Base-by-base conservation (phyloP, 352 stramenopile species). In the Phytophthora syringae region DNA sequence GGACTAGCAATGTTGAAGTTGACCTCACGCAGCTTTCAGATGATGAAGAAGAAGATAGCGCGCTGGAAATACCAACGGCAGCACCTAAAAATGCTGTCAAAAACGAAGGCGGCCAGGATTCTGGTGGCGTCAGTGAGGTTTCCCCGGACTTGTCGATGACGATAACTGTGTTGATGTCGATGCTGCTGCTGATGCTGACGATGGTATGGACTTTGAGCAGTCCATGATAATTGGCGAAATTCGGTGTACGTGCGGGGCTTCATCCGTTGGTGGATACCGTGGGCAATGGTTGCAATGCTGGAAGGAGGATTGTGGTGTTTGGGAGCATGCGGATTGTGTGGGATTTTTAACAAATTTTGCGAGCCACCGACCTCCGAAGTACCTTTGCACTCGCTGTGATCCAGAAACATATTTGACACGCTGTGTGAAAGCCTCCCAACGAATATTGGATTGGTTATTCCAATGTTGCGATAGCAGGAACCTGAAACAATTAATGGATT, bases 281-380 rank as follows among this genome's bases (percentile, higher is more conserved):
- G 86, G 86, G 0, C 75, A 79, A 27, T 94, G 86, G 86, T 21
- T 92, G 4, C 80, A 90, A 63, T 94, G 86, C 60, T 83, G 72
- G 52, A 81, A 82, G 20, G 70, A 84, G 34, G 76, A 86, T 24
- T 94, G 86, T 25, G 70, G 69, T 28, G 53, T 76, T 36, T 92
- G 83, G 83, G 80, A 92, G 60, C 86, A 94, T 50, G 82, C 82
- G 6, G 83, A 90, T 13, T 94, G 86, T 54, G 79, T 92, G 22
- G 84, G 84, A 10, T 52, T 84, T 43, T 55, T 90, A 34, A 65
- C 64, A 40, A 54, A 28, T 28, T 56, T 55, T 44, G 70, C 72
- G 25, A 64, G 18, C 6, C 20, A 56, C 12, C 43, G 40, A 25
- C 25, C 62, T 20, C 24, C 42, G 5, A 79, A 70, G 12, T 90